Base-by-base conservation (phyloP, 495 filamentous ascomycete species). In the Aeminium ludgeri region DNA sequence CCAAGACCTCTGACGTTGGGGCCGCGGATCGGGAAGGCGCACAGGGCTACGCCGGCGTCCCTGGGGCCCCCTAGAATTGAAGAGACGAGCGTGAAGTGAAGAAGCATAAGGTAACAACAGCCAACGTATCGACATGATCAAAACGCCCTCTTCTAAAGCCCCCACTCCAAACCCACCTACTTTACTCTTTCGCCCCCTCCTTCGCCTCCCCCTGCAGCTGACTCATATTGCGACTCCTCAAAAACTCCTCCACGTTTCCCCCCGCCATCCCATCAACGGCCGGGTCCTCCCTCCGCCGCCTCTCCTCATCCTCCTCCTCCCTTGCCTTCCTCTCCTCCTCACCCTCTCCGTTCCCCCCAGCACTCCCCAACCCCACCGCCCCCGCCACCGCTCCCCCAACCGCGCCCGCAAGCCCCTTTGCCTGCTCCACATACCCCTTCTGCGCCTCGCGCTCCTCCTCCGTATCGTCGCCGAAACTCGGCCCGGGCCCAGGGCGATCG, bases 241-340 rank as follows among this genome's bases (percentile, higher is more conserved):
- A 51, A 42, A 59, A 62, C 36, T 51, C 57, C 46, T 62, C 60
- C 20, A 62, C 54, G 27, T 49, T 34, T 34, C 33, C 20, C 20
- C 44, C 45, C 20, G 40, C 44, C 49, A 54, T 50, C 18, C 29
- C 35, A 28, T 63, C 51, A 18, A 60, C 45, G 33, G 33, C 48
- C 35, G 33, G 38, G 42, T 62, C 59, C 38, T 44, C 30, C 41
- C 49, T 39, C 40, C 10, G n/a, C n/a, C n/a, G n/a, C n/a, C n/a
- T 33, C 39, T 40, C 43, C 36, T 43, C 38, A 41, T 41, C 38
- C 43, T 37, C 36, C 15, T 30, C 23, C 17, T 43, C 40, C 39
- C 48, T 40, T 38, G 46, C 41, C 29, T 45, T 33, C 38, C 33
- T 30, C 39, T 44, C 32, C 33, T 46, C 43, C 23, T 44, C 40